phyloP scores from a whole-genome alignment of 1,284 basidiomycete genomes.

The Bjerkandera adusta region DNA sequence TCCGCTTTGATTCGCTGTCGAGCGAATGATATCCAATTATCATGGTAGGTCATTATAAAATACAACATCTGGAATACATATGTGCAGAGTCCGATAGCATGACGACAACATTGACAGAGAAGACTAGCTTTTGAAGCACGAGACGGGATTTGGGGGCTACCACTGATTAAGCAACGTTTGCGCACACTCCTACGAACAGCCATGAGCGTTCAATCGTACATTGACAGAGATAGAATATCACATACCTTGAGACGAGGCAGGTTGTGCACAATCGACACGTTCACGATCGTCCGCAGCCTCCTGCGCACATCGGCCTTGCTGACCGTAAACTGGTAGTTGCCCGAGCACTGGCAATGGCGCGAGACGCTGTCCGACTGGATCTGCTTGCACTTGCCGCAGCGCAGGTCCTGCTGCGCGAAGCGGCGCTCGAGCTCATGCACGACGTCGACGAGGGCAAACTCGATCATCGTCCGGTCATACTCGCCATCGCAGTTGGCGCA shows the following conservation, averaged over 20 bases:
- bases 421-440: slow-evolving; percentile 71
- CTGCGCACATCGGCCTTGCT: slow-evolving; percentile 69
- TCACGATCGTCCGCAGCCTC: slow-evolving; percentile 77
- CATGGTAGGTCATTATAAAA: too few species aligned
- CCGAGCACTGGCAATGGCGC: slow-evolving; percentile 86
- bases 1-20: too few species aligned
- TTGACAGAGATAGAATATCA: neutral
- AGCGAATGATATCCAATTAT: too few species aligned
- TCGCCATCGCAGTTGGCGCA: slow-evolving; percentile 79
- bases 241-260: slow-evolving; percentile 64
- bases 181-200: slow-evolving; percentile 50
- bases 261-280: slow-evolving; percentile 75
- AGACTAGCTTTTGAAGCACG: too few species aligned
- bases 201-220: neutral
- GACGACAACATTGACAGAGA: too few species aligned
- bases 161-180: slow-evolving; percentile 38
- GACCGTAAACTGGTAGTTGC: slow-evolving; percentile 71
- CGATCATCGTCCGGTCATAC: slow-evolving; percentile 85
- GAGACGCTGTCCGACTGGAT: slow-evolving; percentile 87
- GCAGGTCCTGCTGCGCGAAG: slow-evolving; percentile 88
- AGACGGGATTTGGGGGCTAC: too few species aligned
- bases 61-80: too few species aligned
- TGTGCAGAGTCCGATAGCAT: too few species aligned
- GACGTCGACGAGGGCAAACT: slow-evolving; percentile 81
- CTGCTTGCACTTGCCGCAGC: slow-evolving; percentile 87